phyloP scores from a whole-genome alignment of 331 rosid genomes.

The Telfairia occidentalis region DNA sequence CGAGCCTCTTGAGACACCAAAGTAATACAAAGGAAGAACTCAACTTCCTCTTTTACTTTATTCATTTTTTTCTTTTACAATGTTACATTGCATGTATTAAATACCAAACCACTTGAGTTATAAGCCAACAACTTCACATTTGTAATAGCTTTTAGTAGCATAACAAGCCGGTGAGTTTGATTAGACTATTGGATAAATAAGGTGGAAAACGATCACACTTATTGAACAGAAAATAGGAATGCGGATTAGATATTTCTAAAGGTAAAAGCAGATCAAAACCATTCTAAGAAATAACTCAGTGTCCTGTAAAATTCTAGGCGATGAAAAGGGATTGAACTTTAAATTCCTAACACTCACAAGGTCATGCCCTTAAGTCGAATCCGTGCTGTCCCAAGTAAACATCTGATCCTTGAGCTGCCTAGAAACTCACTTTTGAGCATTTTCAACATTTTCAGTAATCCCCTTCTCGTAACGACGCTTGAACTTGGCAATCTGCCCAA shows the following conservation, averaged over 20 bases:
- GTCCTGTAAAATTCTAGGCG: neutral
- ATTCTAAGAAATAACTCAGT: neutral
- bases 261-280: neutral
- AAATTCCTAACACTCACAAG: neutral
- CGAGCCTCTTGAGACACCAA: neutral
- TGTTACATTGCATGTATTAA: neutral
- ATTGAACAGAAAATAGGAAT: neutral
- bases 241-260: neutral
- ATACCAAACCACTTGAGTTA: neutral
- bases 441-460: constrained; percentile 9
- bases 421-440: constrained; percentile 7
- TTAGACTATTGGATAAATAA: neutral
- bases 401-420: neutral
- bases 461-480: constrained; percentile 28
- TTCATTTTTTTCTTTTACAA: too few relatives aligned
- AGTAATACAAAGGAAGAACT: neutral
- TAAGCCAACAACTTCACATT: neutral
- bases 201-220: neutral
- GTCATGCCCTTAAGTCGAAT: neutral
- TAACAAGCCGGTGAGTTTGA: neutral
- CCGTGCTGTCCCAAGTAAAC: neutral
- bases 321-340: neutral
- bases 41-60: neutral
- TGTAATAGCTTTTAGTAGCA: neutral
- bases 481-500: constrained; percentile 37